Evolutionary conservation across 768 basidiomycete species (phyloP), one percentile per base, ranked within the genome.

Genomic region (Galerina marginata): DNA sequence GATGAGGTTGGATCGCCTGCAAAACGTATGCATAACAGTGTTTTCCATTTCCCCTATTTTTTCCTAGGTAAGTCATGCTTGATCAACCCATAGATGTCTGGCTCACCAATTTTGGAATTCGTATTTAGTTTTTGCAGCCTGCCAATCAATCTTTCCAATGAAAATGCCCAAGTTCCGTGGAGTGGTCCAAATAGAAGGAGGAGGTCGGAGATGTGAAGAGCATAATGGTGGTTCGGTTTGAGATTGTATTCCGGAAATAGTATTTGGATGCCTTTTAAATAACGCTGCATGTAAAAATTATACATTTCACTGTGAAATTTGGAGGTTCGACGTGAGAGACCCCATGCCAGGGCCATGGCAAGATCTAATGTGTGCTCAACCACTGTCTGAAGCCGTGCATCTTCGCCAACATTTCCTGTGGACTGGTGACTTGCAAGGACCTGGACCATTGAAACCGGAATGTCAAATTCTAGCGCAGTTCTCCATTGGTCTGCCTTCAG

Each of bases 221-320:
- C 61, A 45, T 66, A 69, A 15, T 62, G 39, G 15, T 68, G 56
- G 2, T 47, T 54, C n/a, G 66, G 69, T 1, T 50, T 23, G 26
- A 23, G 42, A 12, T 23, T 37, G 38, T 25, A 37, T 23, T 20
- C 42, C 42, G 38, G 33, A 38, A 20, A 54, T 10, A 42, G 23
- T 62, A 49, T 52, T 62, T 29, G 62, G 60, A 47, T 38, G 58
- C 29, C 15, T 5, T 76, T 79, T 84, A 66, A 70, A 77, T 57
- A 79, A 5, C 29, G 29, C 5, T 7, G 29, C 29, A 33, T 33
- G 29, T 33, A 33, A 33, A 33, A 33, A 33, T 62, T 59, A 46
- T 66, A 68, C 14, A 58, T 25, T 12, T 68, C 55, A 1, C 45
- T 54, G 26, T 65, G 69, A 0, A 44, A 12, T 3, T 39, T 12